Evolutionary conservation across 1,139 yeast genomes (phyloP).

Genomic region (Trichomonascaceae sp.): DNA sequence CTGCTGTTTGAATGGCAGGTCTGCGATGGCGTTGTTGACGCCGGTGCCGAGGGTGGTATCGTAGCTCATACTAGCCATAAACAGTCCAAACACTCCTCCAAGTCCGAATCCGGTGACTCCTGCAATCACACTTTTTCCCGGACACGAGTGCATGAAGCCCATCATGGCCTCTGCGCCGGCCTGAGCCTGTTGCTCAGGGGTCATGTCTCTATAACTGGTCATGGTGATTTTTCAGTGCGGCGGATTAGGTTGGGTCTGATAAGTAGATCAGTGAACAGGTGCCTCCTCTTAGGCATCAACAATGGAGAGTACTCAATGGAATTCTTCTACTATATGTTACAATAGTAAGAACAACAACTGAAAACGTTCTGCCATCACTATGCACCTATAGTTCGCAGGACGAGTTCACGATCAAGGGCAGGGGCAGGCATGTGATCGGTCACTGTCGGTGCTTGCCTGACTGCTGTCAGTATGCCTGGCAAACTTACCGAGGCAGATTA

Average conservation of each 20-base stretch:
- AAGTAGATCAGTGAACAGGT: background rate
- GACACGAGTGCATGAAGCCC: conserved; percentile 81
- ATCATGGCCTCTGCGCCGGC: conserved; percentile 81
- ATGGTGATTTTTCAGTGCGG: too few species aligned
- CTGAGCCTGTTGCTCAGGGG: conserved; percentile 87
- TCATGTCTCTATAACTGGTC: conserved; percentile 44
- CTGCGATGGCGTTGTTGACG: conserved; percentile 41
- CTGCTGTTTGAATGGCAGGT: conserved; percentile 84
- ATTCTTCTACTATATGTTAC: background rate
- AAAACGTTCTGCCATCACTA: too few species aligned
- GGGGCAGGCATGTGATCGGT: too few species aligned
- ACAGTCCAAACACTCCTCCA: conserved; percentile 92
- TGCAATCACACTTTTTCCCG: conserved; percentile 83
- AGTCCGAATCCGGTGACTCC: conserved; percentile 92
- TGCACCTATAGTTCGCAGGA: too few species aligned
- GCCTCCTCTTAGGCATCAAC: background rate
- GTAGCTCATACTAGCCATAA: conserved; percentile 87
- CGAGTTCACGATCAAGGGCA: too few species aligned
- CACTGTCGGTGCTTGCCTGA: too few species aligned
- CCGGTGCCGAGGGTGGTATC: conserved; percentile 61
- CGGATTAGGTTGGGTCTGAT: too few species aligned
- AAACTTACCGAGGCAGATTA: too few species aligned
- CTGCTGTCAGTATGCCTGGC: too few species aligned
- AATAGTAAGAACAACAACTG: too few species aligned
- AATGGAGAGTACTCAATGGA: background rate